Base-by-base conservation (phyloP, 2,329 filamentous ascomycete species). In the Nemania serpens region DNA sequence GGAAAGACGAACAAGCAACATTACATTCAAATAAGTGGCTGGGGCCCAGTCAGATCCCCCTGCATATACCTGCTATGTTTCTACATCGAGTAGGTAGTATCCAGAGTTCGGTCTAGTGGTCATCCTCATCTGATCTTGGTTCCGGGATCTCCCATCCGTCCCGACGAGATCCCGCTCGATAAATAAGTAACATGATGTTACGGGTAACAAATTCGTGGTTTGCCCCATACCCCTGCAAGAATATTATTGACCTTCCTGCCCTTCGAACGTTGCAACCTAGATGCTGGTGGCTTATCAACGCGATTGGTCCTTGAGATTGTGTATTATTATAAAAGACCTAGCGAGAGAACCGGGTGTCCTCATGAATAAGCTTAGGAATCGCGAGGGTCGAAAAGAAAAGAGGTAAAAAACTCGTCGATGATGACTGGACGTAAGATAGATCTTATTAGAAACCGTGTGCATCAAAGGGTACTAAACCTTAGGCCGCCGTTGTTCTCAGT, bases 121-220 rank as follows among this genome's bases (percentile, higher is more conserved):
- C 41, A 33, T 22, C 48, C 18, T 52, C 41, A 46, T 52, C 20
- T 20, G 17, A 58, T 58, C 55, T 58, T 45, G 39, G 25, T 51
- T 36, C 22, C 33, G 13, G 36, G 25, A 29, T 29, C 29, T 39
- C 17, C 18, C 10, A 20, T 41, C 33, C 41, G 47, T 29, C 29
- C 46, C 29, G 13, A 45, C 15, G 15, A 17, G 13, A 45, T 51
- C 12, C 25, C 33, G 36, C 25, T 45, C 7, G 11, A 17, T 25
- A 36, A 29, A 39, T 41, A 37, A 12, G 9, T 37, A 10, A 20
- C 36, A 41, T 20, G 20, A 25, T 6, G 22, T 25, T 51, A 25
- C 48, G 41, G 22, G 49, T 47, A 58, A 53, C 42, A 37, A 37
- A n/a, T 10, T 41, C 20, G 41, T 33, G 29, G 20, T 18, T 46